These are phyloP conservation scores for Gossypium trilobum DNA, from an alignment of 441 rosid species.

Conservation along the genomic window DNA sequence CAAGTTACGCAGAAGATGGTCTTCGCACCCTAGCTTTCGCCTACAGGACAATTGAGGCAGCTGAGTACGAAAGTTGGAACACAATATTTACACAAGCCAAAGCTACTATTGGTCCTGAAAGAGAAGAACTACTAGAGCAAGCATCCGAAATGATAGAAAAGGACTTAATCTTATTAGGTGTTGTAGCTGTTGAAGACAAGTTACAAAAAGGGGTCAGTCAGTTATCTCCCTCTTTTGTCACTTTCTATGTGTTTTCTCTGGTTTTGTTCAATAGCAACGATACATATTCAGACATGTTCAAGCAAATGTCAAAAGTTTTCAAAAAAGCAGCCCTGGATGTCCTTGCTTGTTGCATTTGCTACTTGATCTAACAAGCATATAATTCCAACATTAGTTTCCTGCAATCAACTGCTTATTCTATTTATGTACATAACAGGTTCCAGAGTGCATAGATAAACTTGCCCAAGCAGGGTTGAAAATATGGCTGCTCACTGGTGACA, in stretches of 20 bases:
- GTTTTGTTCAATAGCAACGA: not conserved
- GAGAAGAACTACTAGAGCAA: constrained; percentile 55
- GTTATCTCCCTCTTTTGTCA: constrained; percentile 5
- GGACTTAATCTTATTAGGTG: constrained; percentile 60
- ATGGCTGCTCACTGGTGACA: constrained; percentile 83
- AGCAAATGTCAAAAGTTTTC: not conserved
- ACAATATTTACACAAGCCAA: constrained; percentile 44
- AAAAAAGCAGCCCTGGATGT: not conserved
- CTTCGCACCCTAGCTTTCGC: constrained; percentile 81
- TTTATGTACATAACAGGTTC: constrained; percentile 34
- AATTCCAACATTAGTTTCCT: not conserved
- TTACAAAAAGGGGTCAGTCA: constrained; percentile 61
- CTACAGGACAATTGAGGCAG: constrained; percentile 36
- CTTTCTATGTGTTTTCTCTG: not conserved
- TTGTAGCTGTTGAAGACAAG: constrained; percentile 69
- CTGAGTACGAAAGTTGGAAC: constrained; percentile 51
- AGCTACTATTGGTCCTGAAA: constrained; percentile 51
- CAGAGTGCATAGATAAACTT: constrained; percentile 77
- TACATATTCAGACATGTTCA: not conserved
- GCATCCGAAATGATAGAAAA: constrained; percentile 60
- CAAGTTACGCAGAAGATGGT: constrained; percentile 58
- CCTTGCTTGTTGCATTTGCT: not conserved
- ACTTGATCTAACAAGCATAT: not conserved
- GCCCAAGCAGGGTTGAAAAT: constrained; percentile 72
- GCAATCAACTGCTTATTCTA: not conserved